phyloP scores from a whole-genome alignment of 2,329 filamentous ascomycete species.

The Colletotrichum kahawae region DNA sequence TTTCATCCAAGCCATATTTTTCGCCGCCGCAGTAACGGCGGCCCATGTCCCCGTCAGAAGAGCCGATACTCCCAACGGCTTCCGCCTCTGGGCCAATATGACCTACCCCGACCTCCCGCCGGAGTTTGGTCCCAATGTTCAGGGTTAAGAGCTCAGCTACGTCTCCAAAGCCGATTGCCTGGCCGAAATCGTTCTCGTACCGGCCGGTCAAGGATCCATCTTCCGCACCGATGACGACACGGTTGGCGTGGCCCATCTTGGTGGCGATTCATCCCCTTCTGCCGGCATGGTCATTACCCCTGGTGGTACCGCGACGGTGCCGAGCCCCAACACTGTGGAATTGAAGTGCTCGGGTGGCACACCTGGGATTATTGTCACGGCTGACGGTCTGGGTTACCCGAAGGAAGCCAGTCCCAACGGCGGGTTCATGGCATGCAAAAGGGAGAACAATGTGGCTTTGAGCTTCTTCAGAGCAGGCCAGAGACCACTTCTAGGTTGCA shows the following conservation, averaged over 20 bases:
- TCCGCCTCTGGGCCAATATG: constrained; percentile 2
- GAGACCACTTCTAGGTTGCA: not conserved
- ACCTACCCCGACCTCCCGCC: not conserved
- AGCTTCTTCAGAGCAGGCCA: not conserved
- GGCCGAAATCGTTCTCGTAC: not conserved
- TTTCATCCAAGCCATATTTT: not conserved
- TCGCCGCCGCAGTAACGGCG: not conserved
- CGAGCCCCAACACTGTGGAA: not conserved
- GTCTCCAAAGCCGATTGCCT: not conserved
- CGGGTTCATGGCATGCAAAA: not conserved
- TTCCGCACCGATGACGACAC: not conserved
- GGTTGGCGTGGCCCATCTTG: not conserved
- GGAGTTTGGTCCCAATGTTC: not conserved
- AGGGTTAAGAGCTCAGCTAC: not conserved
- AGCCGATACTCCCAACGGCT: not conserved
- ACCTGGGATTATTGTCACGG: not conserved
- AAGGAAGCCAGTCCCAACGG: not conserved
- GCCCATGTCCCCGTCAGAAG: not conserved
- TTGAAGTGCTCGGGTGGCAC: not conserved
- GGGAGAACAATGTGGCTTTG: not conserved
- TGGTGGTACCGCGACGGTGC: not conserved
- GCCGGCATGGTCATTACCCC: not conserved
- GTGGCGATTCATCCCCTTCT: not conserved
- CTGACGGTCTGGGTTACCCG: not conserved
- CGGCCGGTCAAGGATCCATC: not conserved